These are phyloP conservation scores for Colletotrichum neosansevieriae DNA, from an alignment of 2,329 filamentous ascomycete genomes.

Conservation along the genomic window DNA sequence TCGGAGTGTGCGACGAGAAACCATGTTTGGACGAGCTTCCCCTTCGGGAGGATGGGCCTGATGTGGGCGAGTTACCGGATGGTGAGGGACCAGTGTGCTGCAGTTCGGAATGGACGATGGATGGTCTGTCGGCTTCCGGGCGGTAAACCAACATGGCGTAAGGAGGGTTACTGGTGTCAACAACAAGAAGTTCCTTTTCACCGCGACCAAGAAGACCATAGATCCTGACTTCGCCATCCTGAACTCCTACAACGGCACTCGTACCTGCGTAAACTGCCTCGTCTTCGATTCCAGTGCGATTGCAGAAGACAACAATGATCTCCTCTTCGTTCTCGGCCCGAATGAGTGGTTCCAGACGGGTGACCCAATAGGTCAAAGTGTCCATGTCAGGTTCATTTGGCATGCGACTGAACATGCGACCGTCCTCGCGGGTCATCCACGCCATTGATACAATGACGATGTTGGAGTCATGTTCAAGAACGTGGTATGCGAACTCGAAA, in stretches of 20 bases:
- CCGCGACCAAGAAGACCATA: conserved; percentile 79
- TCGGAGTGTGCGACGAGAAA: background rate
- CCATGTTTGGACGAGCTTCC: no score
- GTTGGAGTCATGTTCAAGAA: conserved; percentile 67
- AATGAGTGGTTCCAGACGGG: conserved; percentile 75
- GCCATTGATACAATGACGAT: conserved; percentile 82
- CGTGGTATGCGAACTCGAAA: conserved; percentile 64
- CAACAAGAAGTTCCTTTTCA: conserved; percentile 75
- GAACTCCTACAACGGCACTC: conserved; percentile 76
- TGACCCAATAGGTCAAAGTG: conserved; percentile 81
- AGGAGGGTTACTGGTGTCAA: conserved; percentile 67
- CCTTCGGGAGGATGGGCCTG: no score
- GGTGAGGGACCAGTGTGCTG: no score
- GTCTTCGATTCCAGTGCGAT: conserved; percentile 76
- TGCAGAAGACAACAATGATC: conserved; percentile 78
- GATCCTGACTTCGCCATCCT: conserved; percentile 73
- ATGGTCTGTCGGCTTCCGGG: background rate
- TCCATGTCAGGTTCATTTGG: conserved; percentile 76
- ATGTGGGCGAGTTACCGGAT: no score
- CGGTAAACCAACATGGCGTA: conserved; percentile 58
- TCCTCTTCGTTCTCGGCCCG: conserved; percentile 58
- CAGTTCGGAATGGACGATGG: no score
- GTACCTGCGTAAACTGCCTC: conserved; percentile 79
- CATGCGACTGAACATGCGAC: conserved; percentile 56
- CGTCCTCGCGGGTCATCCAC: conserved; percentile 74